Conservation (phyloP, 2,329 filamentous ascomycete genomes). For the Fusarium burgessii region DNA sequence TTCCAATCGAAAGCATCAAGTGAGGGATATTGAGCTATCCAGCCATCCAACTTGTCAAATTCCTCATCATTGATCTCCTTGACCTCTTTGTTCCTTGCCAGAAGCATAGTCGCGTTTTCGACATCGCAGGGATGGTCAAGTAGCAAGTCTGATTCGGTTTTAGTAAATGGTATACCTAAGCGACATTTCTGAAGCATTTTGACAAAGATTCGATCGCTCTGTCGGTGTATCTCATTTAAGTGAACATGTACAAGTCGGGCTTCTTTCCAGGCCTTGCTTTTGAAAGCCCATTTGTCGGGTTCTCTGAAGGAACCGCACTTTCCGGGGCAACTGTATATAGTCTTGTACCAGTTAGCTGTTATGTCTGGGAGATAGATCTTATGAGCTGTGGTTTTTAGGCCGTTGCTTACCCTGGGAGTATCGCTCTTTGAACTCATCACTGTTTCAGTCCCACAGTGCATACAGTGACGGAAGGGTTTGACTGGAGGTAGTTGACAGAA, state of each 20-base stretch:
- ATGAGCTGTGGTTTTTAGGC: too few species aligned
- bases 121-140: constrained; percentile 58
- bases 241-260: constrained; percentile 67
- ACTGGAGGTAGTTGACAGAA: constrained; percentile 72
- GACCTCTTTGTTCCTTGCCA: not conserved
- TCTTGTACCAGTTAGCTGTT: too few species aligned
- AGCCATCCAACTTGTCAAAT: not conserved
- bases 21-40: too few species aligned
- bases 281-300: constrained; percentile 66
- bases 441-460: constrained; percentile 27
- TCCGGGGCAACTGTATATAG: too few species aligned
- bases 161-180: constrained; percentile 56
- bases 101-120: constrained; percentile 32
- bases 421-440: too few species aligned
- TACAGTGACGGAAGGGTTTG: constrained; percentile 59
- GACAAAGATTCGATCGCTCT: constrained; percentile 66
- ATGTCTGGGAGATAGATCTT: too few species aligned
- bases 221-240: constrained; percentile 67
- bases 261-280: constrained; percentile 64
- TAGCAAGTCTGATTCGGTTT: constrained; percentile 55
- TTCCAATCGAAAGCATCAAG: too few species aligned
- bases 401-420: too few species aligned
- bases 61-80: not conserved
- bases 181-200: constrained; percentile 67
- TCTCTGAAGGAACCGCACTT: too few species aligned